Conservation (phyloP, 305 asterid species). For the Fraxinus paxiana region DNA sequence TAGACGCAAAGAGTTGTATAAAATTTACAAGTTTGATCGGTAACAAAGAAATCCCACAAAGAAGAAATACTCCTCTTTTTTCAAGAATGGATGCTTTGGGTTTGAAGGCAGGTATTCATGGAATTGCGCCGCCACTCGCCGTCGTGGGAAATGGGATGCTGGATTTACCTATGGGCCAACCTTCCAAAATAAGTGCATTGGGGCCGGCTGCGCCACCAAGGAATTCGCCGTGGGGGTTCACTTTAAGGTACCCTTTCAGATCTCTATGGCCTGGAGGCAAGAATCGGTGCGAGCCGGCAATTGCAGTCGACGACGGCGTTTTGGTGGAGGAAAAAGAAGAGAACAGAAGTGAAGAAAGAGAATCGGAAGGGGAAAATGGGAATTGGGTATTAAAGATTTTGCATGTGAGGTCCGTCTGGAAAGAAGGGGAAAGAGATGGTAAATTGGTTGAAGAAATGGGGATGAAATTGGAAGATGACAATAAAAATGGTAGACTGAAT, state of each 20-base stretch:
- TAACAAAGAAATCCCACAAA: background rate
- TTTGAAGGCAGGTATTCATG: slow-evolving; percentile 65
- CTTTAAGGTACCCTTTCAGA: slow-evolving; percentile 69
- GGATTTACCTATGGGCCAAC: slow-evolving; percentile 32
- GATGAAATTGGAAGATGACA: slow-evolving; percentile 30
- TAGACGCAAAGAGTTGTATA: background rate
- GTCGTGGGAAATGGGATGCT: slow-evolving; percentile 39
- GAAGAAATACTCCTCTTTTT: background rate
- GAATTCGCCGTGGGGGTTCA: slow-evolving; percentile 66
- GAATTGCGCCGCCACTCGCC: slow-evolving; percentile 46
- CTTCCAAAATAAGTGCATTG: slow-evolving; percentile 26
- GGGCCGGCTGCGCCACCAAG: slow-evolving; percentile 21
- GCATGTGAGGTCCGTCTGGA: slow-evolving; percentile 61
- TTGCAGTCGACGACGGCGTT: slow-evolving; percentile 60
- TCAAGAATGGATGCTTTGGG: slow-evolving; percentile 60
- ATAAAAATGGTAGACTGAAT: background rate
- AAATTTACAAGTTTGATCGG: background rate
- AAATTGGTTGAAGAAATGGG: slow-evolving; percentile 31
- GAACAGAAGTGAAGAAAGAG: slow-evolving; percentile 13
- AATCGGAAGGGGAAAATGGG: slow-evolving; percentile 30
- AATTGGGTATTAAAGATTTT: slow-evolving; percentile 73
- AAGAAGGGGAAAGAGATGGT: slow-evolving; percentile 28
- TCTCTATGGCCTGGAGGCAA: slow-evolving; percentile 62
- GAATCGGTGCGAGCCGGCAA: slow-evolving; percentile 53
- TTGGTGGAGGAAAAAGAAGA: slow-evolving; percentile 54